These are phyloP conservation scores for Trichoderma citrinoviride DNA, from an alignment of 2,329 filamentous ascomycete genomes.

Conservation along the genomic window DNA sequence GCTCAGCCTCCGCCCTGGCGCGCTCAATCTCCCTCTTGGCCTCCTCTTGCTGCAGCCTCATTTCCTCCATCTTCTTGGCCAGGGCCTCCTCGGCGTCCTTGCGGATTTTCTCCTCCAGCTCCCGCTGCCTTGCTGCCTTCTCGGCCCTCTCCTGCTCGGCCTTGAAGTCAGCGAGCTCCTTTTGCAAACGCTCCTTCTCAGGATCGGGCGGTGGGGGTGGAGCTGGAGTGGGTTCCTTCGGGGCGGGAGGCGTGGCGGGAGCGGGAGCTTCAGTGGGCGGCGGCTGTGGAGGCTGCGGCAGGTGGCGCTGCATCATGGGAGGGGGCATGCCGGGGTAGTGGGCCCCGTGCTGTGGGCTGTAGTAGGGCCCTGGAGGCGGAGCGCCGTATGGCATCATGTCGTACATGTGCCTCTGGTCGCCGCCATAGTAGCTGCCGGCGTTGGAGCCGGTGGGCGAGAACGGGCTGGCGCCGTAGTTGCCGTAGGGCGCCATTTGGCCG, in stretches of 20 bases:
- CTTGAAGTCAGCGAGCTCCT: slow-evolving; percentile 54
- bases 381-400: slow-evolving; percentile 52
- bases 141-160: slow-evolving; percentile 46
- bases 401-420: slow-evolving; percentile 41
- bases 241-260: slow-evolving; percentile 34
- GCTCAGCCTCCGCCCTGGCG: slow-evolving; percentile 47
- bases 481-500: slow-evolving; percentile 50
- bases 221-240: slow-evolving; percentile 37
- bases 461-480: slow-evolving; percentile 40
- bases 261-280: slow-evolving; percentile 44
- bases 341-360: slow-evolving; percentile 27
- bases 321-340: slow-evolving; percentile 37
- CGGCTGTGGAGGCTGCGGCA: slow-evolving; percentile 42
- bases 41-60: slow-evolving; percentile 44
- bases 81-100: slow-evolving; percentile 48
- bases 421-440: slow-evolving; percentile 41
- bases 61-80: slow-evolving; percentile 41
- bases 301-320: slow-evolving; percentile 39
- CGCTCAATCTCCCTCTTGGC: slow-evolving; percentile 48
- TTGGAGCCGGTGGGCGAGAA: slow-evolving; percentile 41
- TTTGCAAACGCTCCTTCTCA: slow-evolving; percentile 60
- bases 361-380: slow-evolving; percentile 31
- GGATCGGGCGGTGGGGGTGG: slow-evolving; percentile 44
- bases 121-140: slow-evolving; percentile 44
- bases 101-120: slow-evolving; percentile 45